These are phyloP conservation scores for Trichoderma polysporum DNA, from an alignment of 2,329 filamentous ascomycete genomes.

Conservation along the genomic window DNA sequence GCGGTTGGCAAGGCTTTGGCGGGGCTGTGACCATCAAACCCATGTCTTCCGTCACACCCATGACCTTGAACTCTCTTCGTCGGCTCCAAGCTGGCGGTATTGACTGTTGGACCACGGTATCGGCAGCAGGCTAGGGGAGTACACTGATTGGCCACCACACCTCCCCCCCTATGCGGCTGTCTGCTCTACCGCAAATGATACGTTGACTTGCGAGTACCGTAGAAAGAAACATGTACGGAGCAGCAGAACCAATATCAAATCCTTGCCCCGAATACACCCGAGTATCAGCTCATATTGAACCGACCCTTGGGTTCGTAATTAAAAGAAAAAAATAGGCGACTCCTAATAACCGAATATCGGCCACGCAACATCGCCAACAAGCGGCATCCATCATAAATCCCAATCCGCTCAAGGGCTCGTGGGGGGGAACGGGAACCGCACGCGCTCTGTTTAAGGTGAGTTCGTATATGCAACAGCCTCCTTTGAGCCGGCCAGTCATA, in stretches of 20 bases:
- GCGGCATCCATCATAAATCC: not conserved
- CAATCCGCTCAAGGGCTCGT: not conserved
- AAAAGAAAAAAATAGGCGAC: not conserved
- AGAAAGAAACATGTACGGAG: not conserved
- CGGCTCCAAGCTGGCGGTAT: constrained; percentile 16
- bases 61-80: not conserved
- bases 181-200: not conserved
- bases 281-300: not conserved
- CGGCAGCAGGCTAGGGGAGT: not conserved
- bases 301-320: no score
- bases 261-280: not conserved
- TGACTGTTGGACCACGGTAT: not conserved
- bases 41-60: not conserved
- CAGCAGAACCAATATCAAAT: not conserved
- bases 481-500: not conserved
- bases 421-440: not conserved
- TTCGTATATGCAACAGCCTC: not conserved
- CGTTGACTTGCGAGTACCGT: not conserved
- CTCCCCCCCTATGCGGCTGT: not conserved
- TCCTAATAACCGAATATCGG: no score
- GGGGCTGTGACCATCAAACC: not conserved
- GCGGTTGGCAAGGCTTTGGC: not conserved
- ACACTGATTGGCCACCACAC: not conserved
- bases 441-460: not conserved
- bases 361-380: not conserved